Percentiles rank a stretch among this genome's conserved stretches.
These are phyloP conservation scores for Nemania abortiva DNA, from an alignment of 2,329 filamentous ascomycete species.

Conservation along the genomic window DNA sequence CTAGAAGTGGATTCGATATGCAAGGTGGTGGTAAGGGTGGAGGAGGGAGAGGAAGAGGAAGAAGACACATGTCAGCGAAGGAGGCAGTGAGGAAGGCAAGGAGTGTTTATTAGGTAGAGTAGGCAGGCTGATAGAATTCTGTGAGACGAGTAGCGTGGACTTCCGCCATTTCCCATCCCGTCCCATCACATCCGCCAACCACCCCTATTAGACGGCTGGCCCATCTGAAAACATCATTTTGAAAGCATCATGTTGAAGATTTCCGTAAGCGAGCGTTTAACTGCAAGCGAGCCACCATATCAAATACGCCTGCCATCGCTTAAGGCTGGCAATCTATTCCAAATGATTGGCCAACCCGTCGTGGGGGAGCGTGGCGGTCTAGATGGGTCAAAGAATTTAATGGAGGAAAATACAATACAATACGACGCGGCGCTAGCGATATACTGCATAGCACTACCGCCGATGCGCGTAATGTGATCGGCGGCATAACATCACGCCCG, in stretches of 20 bases:
- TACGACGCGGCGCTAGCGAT: neutral
- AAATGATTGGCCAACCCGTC: slow-evolving; percentile 26
- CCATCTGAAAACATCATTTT: slow-evolving; percentile 20
- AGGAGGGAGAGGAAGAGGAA: slow-evolving; percentile 30
- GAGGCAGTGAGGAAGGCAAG: slow-evolving; percentile 27
- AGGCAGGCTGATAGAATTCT: slow-evolving; percentile 30
- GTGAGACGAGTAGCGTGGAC: slow-evolving; percentile 22
- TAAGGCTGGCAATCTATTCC: slow-evolving; percentile 6
- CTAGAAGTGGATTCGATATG: slow-evolving; percentile 42
- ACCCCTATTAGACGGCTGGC: slow-evolving; percentile 29
- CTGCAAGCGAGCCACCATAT: slow-evolving; percentile 27
- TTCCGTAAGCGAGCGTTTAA: slow-evolving; percentile 37
- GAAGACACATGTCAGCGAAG: slow-evolving; percentile 24
- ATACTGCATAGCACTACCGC: neutral
- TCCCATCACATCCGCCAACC: slow-evolving; percentile 30
- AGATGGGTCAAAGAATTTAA: slow-evolving; percentile 16
- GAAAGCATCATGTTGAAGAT: neutral
- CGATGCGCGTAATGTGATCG: slow-evolving; percentile 20
- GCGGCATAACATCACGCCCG: slow-evolving; percentile 17
- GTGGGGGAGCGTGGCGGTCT: slow-evolving; percentile 23
- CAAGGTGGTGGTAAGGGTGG: slow-evolving; percentile 41
- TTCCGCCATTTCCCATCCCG: slow-evolving; percentile 18
- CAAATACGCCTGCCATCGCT: slow-evolving; percentile 2
- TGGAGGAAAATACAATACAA: slow-evolving; percentile 13
- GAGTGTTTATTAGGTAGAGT: slow-evolving; percentile 33